Percentiles rank a stretch among this genome's conserved stretches.
These are phyloP conservation scores for Cystofilobasidium bisporidii DNA, from an alignment of 768 basidiomycete species.

Conservation along the genomic window DNA sequence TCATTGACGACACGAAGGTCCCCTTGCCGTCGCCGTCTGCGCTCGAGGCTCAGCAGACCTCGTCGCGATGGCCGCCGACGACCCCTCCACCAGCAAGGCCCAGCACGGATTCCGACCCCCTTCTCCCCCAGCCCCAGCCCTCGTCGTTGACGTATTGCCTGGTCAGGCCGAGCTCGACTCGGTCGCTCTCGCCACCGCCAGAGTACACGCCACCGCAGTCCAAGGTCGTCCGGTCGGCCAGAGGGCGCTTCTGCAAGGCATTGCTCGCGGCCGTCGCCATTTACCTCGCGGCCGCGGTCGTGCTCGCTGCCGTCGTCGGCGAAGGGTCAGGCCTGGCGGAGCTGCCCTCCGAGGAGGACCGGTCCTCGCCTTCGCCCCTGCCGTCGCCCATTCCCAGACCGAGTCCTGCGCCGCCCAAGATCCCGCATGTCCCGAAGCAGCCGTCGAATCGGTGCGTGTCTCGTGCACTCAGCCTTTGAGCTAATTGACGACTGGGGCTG, in stretches of 20 bases:
- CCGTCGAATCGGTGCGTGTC: background rate
- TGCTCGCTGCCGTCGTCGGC: too few species aligned
- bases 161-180: background rate
- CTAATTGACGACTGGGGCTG: too few species aligned
- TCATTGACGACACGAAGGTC: constrained; percentile 1
- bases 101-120: too few species aligned
- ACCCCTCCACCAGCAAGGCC: background rate
- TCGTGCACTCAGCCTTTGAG: background rate
- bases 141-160: too few species aligned
- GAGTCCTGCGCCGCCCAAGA: background rate
- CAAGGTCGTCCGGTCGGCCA: background rate
- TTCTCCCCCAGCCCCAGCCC: background rate
- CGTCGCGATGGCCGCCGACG: background rate
- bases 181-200: background rate
- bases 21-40: background rate
- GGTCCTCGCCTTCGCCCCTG: background rate
- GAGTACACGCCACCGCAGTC: background rate
- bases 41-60: background rate
- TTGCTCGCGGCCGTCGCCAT: background rate
- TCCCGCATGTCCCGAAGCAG: background rate
- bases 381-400: background rate
- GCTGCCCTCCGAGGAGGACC: background rate
- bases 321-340: background rate
- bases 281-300: background rate
- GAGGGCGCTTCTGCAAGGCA: background rate